These are phyloP conservation scores for Leptosphaerulina australis DNA, from an alignment of 2,329 filamentous ascomycete genomes.

Conservation along the genomic window DNA sequence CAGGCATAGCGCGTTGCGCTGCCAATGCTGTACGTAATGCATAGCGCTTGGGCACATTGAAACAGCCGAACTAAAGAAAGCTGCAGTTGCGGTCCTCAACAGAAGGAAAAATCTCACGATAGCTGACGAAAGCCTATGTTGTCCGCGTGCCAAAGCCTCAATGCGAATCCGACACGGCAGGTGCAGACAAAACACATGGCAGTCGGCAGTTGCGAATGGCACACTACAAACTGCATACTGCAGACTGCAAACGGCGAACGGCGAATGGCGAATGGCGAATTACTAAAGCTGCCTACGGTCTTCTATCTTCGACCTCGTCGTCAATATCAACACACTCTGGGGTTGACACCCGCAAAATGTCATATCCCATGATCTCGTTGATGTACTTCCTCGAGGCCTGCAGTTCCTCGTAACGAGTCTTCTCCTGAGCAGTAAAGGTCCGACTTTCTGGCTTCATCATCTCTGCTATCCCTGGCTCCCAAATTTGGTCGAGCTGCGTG, in stretches of 20 bases:
- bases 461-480: conserved; percentile 40
- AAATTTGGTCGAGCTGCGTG: conserved; percentile 47
- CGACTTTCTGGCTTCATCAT: conserved; percentile 40
- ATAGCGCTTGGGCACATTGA: conserved; percentile 22
- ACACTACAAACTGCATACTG: too few species aligned
- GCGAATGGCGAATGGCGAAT: too few species aligned
- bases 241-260: too few species aligned
- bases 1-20: conserved; percentile 22
- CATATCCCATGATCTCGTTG: conserved; percentile 47
- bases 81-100: conserved; percentile 18
- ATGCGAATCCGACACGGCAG: not conserved
- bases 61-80: conserved; percentile 22
- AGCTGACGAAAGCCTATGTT: conserved; percentile 20
- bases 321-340: conserved; percentile 17
- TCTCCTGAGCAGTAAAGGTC: conserved; percentile 40
- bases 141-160: conserved; percentile 8
- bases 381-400: conserved; percentile 39
- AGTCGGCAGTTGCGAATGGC: too few species aligned
- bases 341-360: conserved; percentile 40
- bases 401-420: conserved; percentile 37
- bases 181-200: not conserved
- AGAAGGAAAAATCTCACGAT: conserved; percentile 24
- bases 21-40: conserved; percentile 31
- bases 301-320: conserved; percentile 22
- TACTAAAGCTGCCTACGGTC: conserved; percentile 1